Percentiles rank a stretch among this genome's conserved stretches.
Conservation (phyloP, 805 yeast species). For the Yarrowia sp. region DNA sequence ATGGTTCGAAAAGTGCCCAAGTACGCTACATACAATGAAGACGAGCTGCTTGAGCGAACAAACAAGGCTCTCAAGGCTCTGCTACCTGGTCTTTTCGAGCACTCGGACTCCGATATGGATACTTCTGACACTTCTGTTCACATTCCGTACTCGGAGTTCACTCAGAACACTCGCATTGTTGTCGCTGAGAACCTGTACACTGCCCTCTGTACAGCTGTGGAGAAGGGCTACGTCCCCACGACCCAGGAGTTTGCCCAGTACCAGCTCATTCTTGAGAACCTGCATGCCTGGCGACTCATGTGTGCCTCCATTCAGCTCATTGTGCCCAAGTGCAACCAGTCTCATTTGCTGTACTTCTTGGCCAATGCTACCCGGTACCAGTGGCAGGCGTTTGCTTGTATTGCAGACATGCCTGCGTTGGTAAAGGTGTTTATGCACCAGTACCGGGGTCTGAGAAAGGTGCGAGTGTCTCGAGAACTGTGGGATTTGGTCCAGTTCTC, state of each 20-base stretch:
- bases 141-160: conserved; percentile 8
- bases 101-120: neutral
- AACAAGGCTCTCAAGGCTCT: neutral
- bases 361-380: conserved; percentile 44
- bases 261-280: conserved; percentile 15
- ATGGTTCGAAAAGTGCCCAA: conserved; percentile 23
- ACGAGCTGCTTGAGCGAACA: conserved; percentile 2
- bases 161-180: conserved; percentile 31
- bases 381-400: conserved; percentile 42
- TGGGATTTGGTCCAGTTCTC: conserved; percentile 44
- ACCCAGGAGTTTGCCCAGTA: conserved; percentile 25
- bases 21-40: conserved; percentile 15
- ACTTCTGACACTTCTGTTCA: neutral
- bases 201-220: neutral
- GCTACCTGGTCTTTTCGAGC: neutral
- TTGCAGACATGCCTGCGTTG: conserved; percentile 43
- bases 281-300: conserved; percentile 29
- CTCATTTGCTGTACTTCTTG: conserved; percentile 53
- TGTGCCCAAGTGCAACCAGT: conserved; percentile 7
- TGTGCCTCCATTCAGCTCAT: conserved; percentile 22
- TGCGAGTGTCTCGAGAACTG: conserved; percentile 43
- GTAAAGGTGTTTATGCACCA: conserved; percentile 42
- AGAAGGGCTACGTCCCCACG: conserved; percentile 5
- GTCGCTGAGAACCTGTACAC: conserved; percentile 23
- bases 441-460: conserved; percentile 41